These are phyloP conservation scores for Hemileccinum hortonii DNA, from an alignment of 1,284 basidiomycete species.

Conservation along the genomic window DNA sequence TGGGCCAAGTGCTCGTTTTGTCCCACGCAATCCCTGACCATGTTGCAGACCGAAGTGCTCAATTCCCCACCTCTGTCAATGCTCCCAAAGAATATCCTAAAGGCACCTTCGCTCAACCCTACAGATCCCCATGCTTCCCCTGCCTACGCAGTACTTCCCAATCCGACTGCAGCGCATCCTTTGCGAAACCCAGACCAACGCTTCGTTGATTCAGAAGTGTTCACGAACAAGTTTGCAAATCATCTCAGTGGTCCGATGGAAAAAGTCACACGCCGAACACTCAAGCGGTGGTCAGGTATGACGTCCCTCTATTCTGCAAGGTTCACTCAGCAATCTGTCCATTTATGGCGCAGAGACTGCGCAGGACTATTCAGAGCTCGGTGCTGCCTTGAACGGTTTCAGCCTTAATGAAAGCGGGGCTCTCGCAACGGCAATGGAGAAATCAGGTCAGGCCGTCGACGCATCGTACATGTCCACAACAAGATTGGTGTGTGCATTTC, in stretches of 20 bases:
- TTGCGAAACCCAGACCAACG: constrained; percentile 88
- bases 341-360: constrained; percentile 61
- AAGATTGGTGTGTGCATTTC: constrained; percentile 56
- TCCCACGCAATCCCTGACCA: constrained; percentile 4
- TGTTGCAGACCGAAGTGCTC: constrained; percentile 76
- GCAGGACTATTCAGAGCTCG: constrained; percentile 92
- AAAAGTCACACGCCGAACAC: constrained; percentile 87
- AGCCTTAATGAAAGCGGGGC: constrained; percentile 81
- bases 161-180: constrained; percentile 84
- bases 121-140: constrained; percentile 74
- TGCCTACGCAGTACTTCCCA: constrained; percentile 84
- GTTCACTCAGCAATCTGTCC: constrained; percentile 4
- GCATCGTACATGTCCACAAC: constrained; percentile 92
- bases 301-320: constrained; percentile 7
- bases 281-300: constrained; percentile 92
- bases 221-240: constrained; percentile 93
- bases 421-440: constrained; percentile 81
- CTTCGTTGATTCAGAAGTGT: constrained; percentile 94
- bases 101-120: constrained; percentile 93
- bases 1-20: constrained; percentile 33
- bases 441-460: constrained; percentile 94
- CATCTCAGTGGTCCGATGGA: constrained; percentile 93
- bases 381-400: constrained; percentile 94
- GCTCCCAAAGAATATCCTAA: constrained; percentile 93
- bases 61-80: constrained; percentile 89